A percentile compares a stretch with the other conserved stretches of the same genome.
Conservation (phyloP, 768 basidiomycete species). For the Boletus vermiculosoides region DNA sequence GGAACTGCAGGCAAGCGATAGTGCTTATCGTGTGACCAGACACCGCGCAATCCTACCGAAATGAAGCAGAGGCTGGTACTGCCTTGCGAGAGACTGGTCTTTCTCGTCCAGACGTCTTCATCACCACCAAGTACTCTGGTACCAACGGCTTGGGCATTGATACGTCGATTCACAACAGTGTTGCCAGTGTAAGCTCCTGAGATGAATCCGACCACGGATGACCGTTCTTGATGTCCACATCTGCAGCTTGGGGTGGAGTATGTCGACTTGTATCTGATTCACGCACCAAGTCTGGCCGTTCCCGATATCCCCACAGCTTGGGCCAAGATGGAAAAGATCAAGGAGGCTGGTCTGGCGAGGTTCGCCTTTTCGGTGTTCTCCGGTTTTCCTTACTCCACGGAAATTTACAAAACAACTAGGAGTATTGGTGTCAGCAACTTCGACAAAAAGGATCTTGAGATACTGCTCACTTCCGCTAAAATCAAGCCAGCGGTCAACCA, state of each 20-base stretch:
- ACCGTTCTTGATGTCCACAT: neutral
- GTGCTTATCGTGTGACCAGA: conserved; percentile 36
- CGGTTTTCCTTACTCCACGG: neutral
- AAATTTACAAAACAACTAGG: conserved; percentile 34
- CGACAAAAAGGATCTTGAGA: conserved; percentile 49
- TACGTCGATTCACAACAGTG: conserved; percentile 54
- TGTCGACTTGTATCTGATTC: conserved; percentile 73
- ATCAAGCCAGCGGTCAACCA: conserved; percentile 69
- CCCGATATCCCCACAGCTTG: conserved; percentile 64
- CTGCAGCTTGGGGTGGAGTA: conserved; percentile 59
- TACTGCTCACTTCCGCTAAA: conserved; percentile 57
- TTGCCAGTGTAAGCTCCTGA: conserved; percentile 46
- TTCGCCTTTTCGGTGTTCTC: conserved; percentile 22
- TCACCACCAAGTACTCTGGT: conserved; percentile 68
- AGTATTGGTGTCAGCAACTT: conserved; percentile 78
- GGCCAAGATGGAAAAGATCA: conserved; percentile 60
- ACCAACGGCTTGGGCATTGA: conserved; percentile 48
- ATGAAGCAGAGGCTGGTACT: conserved; percentile 49
- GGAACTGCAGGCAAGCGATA: neutral
- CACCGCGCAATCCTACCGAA: conserved; percentile 60
- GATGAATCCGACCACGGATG: neutral
- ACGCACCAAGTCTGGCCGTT: conserved; percentile 49
- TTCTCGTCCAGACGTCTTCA: conserved; percentile 52
- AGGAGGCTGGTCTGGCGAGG: conserved; percentile 58
- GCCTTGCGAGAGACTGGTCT: conserved; percentile 52